A percentile compares a stretch with the other conserved stretches of the same genome.
These are phyloP conservation scores for Gastrolobium villosum DNA, from an alignment of 306 rosid species.

Conservation along the genomic window DNA sequence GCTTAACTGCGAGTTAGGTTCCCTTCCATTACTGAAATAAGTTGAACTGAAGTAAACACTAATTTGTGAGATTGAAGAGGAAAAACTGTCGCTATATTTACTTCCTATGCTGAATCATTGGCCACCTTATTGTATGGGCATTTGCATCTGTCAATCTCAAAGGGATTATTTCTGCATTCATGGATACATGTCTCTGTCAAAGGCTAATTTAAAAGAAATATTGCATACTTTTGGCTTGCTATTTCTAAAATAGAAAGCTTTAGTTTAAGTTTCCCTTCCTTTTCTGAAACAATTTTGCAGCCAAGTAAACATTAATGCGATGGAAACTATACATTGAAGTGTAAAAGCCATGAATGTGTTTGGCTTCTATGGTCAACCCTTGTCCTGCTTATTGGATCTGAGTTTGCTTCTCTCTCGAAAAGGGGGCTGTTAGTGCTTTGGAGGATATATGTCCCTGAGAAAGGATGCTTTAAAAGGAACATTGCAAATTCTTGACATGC, in stretches of 20 bases:
- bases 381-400: conserved; percentile 24
- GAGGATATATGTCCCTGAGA: conserved; percentile 34
- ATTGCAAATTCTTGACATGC: conserved; percentile 25
- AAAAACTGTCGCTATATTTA: neutral
- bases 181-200: conserved; percentile 3
- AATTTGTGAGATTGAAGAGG: conserved; percentile 19
- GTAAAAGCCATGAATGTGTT: neutral
- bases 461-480: conserved; percentile 36
- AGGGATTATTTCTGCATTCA: conserved; percentile 23
- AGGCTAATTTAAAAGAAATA: conserved; percentile 15
- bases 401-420: conserved; percentile 21
- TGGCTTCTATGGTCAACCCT: conserved; percentile 36
- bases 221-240: conserved; percentile 4
- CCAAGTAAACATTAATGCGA: conserved; percentile 12
- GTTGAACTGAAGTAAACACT: conserved; percentile 9
- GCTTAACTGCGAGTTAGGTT: conserved; percentile 22
- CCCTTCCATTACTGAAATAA: conserved; percentile 24
- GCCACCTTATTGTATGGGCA: conserved; percentile 19
- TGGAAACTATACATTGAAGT: conserved; percentile 34
- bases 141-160: conserved; percentile 5
- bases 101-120: conserved; percentile 17
- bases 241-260: neutral
- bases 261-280: neutral
- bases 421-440: conserved; percentile 24
- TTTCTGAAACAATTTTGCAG: neutral